phyloP scores from a whole-genome alignment of 805 yeast species.

The Metschnikowia lochheadii region DNA sequence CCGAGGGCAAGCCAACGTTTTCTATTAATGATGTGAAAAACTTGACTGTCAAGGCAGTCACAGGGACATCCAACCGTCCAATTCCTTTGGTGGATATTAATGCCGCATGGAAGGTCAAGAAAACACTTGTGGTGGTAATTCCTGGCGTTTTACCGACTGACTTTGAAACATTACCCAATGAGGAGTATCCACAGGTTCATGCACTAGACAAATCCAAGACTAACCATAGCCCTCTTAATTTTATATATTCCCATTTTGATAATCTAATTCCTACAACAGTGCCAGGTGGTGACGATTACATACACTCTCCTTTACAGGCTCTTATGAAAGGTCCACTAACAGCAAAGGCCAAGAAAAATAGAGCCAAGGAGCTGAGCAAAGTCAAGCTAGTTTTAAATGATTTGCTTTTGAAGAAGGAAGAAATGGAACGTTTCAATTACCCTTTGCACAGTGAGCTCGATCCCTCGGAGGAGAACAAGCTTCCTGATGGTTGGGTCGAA shows the following conservation, averaged over 20 bases:
- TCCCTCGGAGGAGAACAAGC: slow-evolving; percentile 8
- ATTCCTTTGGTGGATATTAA: slow-evolving; percentile 6
- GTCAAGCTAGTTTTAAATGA: slow-evolving; percentile 46
- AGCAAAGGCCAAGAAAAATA: slow-evolving; percentile 49
- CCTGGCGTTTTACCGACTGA: slow-evolving; percentile 58
- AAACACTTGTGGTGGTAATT: slow-evolving; percentile 53
- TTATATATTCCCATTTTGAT: slow-evolving; percentile 38
- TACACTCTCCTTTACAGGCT: slow-evolving; percentile 52
- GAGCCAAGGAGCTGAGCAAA: slow-evolving; percentile 29
- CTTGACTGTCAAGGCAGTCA: slow-evolving; percentile 5
- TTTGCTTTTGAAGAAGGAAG: slow-evolving; percentile 47
- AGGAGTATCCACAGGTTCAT: slow-evolving; percentile 1
- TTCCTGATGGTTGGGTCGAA: slow-evolving; percentile 45
- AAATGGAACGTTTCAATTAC: slow-evolving; percentile 47
- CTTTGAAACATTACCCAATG: slow-evolving; percentile 24
- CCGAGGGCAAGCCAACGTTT: not conserved
- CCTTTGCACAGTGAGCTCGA: slow-evolving; percentile 48
- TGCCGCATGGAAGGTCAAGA: slow-evolving; percentile 19
- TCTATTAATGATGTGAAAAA: slow-evolving; percentile 9
- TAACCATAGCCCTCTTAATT: slow-evolving; percentile 20
- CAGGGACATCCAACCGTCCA: not conserved
- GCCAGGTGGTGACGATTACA: slow-evolving; percentile 63
- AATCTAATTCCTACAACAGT: slow-evolving; percentile 47
- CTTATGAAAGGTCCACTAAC: slow-evolving; percentile 56
- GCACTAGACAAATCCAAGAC: not conserved